Conservation (phyloP, 805 yeast species). For the Pichia nakasei region DNA sequence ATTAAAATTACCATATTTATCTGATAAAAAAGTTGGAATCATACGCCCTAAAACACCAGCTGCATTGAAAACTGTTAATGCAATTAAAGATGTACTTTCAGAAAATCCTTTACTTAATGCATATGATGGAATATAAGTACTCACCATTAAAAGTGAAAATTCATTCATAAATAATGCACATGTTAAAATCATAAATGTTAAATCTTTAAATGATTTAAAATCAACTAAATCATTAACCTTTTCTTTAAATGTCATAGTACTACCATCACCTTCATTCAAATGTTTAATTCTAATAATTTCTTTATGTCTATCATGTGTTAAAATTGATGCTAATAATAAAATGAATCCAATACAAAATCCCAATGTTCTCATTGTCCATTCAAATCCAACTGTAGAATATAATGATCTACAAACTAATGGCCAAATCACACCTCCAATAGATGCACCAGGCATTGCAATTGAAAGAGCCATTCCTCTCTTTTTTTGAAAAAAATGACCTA, state of each 20-base stretch:
- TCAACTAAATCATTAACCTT: slow-evolving; percentile 28
- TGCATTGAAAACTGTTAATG: slow-evolving; percentile 38
- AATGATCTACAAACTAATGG: slow-evolving; percentile 45
- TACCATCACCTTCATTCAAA: slow-evolving; percentile 4
- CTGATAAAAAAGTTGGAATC: slow-evolving; percentile 38
- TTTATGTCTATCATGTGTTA: slow-evolving; percentile 24
- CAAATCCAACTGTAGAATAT: slow-evolving; percentile 43
- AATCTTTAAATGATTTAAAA: slow-evolving; percentile 33
- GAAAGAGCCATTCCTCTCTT: slow-evolving; percentile 56
- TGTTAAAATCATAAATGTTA: slow-evolving; percentile 32
- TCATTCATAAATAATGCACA: slow-evolving; percentile 40
- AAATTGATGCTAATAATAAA: slow-evolving; percentile 22
- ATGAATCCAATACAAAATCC: slow-evolving; percentile 36
- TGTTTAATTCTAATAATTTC: slow-evolving; percentile 15
- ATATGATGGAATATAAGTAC: slow-evolving; percentile 51
- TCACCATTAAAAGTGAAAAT: slow-evolving; percentile 40
- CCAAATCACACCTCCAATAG: slow-evolving; percentile 47
- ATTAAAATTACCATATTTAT: slow-evolving; percentile 37
- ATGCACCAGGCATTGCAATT: slow-evolving; percentile 51
- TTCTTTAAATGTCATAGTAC: slow-evolving; percentile 1
- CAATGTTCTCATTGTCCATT: slow-evolving; percentile 51
- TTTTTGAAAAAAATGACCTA: slow-evolving; percentile 52
- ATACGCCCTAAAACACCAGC: slow-evolving; percentile 38
- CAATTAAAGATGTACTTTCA: slow-evolving; percentile 32
- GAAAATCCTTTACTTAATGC: slow-evolving; percentile 42